Percentiles rank a stretch among this genome's conserved stretches.
Conservation (phyloP, 1,139 yeast species). For the Geotrichum candidum region DNA sequence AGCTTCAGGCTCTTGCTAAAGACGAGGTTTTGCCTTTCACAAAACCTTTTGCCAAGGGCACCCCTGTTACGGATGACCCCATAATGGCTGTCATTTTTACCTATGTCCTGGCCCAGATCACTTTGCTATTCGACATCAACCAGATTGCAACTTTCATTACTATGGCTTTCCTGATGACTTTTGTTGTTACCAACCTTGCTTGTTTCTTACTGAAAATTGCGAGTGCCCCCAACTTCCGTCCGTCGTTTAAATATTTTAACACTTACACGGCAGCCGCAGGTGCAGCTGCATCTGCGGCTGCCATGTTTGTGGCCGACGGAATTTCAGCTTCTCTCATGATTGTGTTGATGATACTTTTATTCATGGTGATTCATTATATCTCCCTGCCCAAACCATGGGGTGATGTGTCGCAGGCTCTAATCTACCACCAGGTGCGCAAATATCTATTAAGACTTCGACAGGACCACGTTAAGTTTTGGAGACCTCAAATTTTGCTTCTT, state of each 20-base stretch:
- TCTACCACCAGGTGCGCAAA: constrained; percentile 92
- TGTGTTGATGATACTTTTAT: constrained; percentile 56
- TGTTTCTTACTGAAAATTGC: constrained; percentile 83
- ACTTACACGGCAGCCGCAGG: constrained; percentile 78
- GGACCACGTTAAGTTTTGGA: constrained; percentile 94
- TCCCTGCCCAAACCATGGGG: constrained; percentile 98
- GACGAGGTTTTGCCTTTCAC: constrained; percentile 81
- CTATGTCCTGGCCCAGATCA: constrained; percentile 76
- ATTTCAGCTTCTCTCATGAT: constrained; percentile 74
- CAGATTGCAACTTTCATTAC: constrained; percentile 92
- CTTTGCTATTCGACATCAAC: constrained; percentile 82
- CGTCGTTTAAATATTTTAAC: constrained; percentile 83
- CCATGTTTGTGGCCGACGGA: constrained; percentile 95
- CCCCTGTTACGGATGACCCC: constrained; percentile 43
- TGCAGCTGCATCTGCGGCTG: constrained; percentile 58
- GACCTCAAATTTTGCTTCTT: constrained; percentile 83
- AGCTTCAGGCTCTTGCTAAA: constrained; percentile 83
- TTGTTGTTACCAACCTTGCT: constrained; percentile 86
- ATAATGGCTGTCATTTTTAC: constrained; percentile 62
- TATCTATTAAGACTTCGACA: constrained; percentile 74
- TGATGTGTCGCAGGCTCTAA: constrained; percentile 88
- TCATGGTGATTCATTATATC: constrained; percentile 74
- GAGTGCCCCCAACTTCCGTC: constrained; percentile 94
- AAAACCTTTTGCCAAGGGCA: constrained; percentile 49
- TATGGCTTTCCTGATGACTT: constrained; percentile 95